Percentiles rank a stretch among this genome's conserved stretches.
Conservation (phyloP, 768 basidiomycete species). For the Lactifluus volemus region DNA sequence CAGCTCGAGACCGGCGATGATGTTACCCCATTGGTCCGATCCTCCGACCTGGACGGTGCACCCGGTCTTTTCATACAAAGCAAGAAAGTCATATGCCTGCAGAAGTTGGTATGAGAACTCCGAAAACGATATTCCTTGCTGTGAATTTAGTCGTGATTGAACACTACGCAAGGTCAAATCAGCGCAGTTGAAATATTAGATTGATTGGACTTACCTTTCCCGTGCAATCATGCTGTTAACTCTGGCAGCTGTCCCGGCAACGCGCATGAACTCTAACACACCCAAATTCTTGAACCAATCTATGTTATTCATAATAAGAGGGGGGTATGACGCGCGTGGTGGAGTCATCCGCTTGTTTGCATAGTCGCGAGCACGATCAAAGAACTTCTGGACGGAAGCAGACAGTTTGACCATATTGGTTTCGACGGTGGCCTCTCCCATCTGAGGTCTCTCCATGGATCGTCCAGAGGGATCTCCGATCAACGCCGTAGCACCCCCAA, state of each 20-base stretch:
- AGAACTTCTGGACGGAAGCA: slow-evolving; percentile 62
- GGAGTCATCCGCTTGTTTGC: slow-evolving; percentile 28
- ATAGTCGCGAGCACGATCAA: slow-evolving; percentile 54
- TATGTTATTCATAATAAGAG: slow-evolving; percentile 54
- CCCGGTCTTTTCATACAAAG: slow-evolving; percentile 50
- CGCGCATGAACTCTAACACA: slow-evolving; percentile 77
- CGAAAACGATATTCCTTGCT: slow-evolving; percentile 92
- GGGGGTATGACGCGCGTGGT: slow-evolving; percentile 15
- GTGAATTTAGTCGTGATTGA: slow-evolving; percentile 64
- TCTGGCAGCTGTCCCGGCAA: slow-evolving; percentile 68
- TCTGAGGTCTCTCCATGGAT: slow-evolving; percentile 64
- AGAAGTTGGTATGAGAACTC: slow-evolving; percentile 97
- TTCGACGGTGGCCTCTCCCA: slow-evolving; percentile 50
- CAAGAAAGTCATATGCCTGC: slow-evolving; percentile 92
- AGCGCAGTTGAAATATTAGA: neutral
- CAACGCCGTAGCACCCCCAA: slow-evolving; percentile 93
- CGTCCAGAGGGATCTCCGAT: slow-evolving; percentile 96
- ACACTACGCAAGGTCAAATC: slow-evolving; percentile 43
- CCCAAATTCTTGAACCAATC: slow-evolving; percentile 70
- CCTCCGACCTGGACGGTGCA: slow-evolving; percentile 92
- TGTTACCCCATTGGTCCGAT: slow-evolving; percentile 99
- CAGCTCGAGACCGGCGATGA: slow-evolving; percentile 86
- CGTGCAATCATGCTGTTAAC: slow-evolving; percentile 86
- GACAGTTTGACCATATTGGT: slow-evolving; percentile 59
- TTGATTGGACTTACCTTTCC: slow-evolving; percentile 57